Percentiles rank a stretch among this genome's conserved stretches.
These are phyloP conservation scores for Clavariopsis aquatica DNA, from an alignment of 495 filamentous ascomycete species.

Conservation along the genomic window DNA sequence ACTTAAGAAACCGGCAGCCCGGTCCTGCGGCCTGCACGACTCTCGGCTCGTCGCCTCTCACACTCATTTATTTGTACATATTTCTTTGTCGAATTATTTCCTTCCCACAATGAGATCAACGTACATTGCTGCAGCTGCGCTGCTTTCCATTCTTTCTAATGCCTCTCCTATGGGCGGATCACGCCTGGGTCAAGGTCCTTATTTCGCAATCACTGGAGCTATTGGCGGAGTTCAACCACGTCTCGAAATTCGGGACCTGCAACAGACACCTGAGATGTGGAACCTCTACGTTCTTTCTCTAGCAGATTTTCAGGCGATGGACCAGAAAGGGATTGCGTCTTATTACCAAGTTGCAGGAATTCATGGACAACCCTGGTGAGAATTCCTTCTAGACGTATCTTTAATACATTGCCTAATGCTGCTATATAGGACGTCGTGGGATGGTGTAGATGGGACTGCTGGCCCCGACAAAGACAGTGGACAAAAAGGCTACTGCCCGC, in stretches of 20 bases:
- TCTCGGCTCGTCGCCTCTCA: not conserved
- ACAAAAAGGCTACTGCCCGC: slow-evolving; percentile 29
- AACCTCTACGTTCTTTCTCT: slow-evolving; percentile 42
- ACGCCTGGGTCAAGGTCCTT: slow-evolving; percentile 25
- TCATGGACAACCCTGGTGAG: slow-evolving; percentile 32
- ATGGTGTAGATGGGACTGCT: slow-evolving; percentile 19
- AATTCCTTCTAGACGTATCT: slow-evolving; percentile 44
- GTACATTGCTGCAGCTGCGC: slow-evolving; percentile 12
- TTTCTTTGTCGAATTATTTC: not conserved
- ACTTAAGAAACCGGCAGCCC: not conserved
- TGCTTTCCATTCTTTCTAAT: slow-evolving; percentile 6
- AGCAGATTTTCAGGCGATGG: slow-evolving; percentile 36
- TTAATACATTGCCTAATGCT: not conserved
- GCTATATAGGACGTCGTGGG: slow-evolving; percentile 15
- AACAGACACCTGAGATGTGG: slow-evolving; percentile 43
- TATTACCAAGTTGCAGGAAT: slow-evolving; percentile 43
- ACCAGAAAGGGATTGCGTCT: slow-evolving; percentile 34
- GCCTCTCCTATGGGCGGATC: slow-evolving; percentile 13
- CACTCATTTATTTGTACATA: slow-evolving; percentile 5
- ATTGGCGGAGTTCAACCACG: slow-evolving; percentile 37
- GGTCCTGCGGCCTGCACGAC: not conserved
- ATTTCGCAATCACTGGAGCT: slow-evolving; percentile 37
- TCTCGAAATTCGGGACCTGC: slow-evolving; percentile 40
- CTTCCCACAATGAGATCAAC: slow-evolving; percentile 10
- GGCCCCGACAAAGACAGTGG: not conserved